Evolutionary conservation across 306 rosid species (phyloP).

Genomic region (Dalbergia cochinchinensis): DNA sequence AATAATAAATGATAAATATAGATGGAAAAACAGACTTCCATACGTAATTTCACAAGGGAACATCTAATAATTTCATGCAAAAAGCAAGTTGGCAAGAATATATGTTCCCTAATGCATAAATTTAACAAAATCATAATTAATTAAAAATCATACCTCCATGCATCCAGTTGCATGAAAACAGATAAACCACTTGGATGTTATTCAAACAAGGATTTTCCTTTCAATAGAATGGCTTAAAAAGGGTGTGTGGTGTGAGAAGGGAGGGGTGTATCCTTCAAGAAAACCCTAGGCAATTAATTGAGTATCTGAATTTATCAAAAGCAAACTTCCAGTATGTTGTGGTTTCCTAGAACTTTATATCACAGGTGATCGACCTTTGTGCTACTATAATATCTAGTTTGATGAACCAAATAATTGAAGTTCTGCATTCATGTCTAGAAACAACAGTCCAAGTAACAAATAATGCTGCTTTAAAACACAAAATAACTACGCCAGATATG

Average conservation of each 20-base stretch:
- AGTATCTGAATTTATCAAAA: slow-evolving; percentile 29
- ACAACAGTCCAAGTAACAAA: slow-evolving; percentile 18
- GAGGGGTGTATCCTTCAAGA: slow-evolving; percentile 3
- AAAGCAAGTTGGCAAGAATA: slow-evolving; percentile 4
- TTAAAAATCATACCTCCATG: background rate
- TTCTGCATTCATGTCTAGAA: slow-evolving; percentile 17
- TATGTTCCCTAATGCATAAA: slow-evolving; percentile 11
- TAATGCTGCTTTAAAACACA: slow-evolving; percentile 11
- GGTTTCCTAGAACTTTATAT: slow-evolving; percentile 27
- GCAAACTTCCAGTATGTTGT: slow-evolving; percentile 16
- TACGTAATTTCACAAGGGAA: slow-evolving; percentile 23
- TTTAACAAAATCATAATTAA: slow-evolving; percentile 22
- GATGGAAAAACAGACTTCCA: slow-evolving; percentile 11
- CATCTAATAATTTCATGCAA: slow-evolving; percentile 23
- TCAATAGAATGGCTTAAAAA: slow-evolving; percentile 12
- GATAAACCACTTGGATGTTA: slow-evolving; percentile 14
- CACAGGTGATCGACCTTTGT: slow-evolving; percentile 36
- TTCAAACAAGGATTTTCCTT: background rate
- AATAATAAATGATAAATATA: slow-evolving; percentile 29
- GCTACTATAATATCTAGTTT: slow-evolving; percentile 28
- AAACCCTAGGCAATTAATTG: slow-evolving; percentile 10
- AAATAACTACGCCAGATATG: slow-evolving; percentile 15
- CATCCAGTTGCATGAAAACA: slow-evolving; percentile 32
- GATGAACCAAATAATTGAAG: slow-evolving; percentile 31
- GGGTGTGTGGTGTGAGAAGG: background rate